Evolutionary conservation across 2,329 filamentous ascomycete genomes (phyloP).

Genomic region (Blastomyces silverae): DNA sequence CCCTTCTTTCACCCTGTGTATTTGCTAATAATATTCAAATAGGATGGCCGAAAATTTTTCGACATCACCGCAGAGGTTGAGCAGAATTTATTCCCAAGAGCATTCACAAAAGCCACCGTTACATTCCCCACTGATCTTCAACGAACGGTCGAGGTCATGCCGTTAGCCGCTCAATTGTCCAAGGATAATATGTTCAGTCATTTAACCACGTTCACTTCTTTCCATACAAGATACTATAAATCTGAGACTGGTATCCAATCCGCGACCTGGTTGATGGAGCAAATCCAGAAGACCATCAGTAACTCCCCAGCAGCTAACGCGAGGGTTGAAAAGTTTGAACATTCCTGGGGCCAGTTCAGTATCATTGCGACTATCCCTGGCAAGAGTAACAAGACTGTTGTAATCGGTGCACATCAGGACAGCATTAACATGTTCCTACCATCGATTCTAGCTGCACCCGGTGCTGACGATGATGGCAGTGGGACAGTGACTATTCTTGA

Average conservation of each 20-base stretch:
- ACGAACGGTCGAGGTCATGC: constrained; percentile 59
- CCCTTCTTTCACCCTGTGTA: neutral
- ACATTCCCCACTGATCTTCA: constrained; percentile 61
- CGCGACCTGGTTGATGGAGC: constrained; percentile 75
- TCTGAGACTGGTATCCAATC: constrained; percentile 67
- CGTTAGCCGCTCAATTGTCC: constrained; percentile 61
- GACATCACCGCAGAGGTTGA: constrained; percentile 70
- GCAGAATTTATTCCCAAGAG: constrained; percentile 52
- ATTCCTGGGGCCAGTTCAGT: constrained; percentile 82
- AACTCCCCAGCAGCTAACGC: constrained; percentile 65
- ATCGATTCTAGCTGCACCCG: constrained; percentile 73
- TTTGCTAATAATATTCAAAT: constrained; percentile 6
- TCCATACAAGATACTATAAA: constrained; percentile 54
- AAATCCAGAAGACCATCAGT: constrained; percentile 64
- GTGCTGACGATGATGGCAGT: constrained; percentile 91
- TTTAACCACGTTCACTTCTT: constrained; percentile 61
- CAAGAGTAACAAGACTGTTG: constrained; percentile 71
- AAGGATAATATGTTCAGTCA: constrained; percentile 71
- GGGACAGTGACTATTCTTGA: constrained; percentile 93
- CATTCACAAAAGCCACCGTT: constrained; percentile 39
- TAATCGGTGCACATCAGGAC: constrained; percentile 90
- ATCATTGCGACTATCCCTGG: constrained; percentile 90
- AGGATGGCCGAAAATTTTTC: constrained; percentile 86
- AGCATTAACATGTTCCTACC: constrained; percentile 91
- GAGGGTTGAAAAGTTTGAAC: constrained; percentile 64